Evolutionary conservation across 2,329 filamentous ascomycete species (phyloP), one percentile per base, ranked within the genome.

Genomic region (Pestalotiopsis sp.): DNA sequence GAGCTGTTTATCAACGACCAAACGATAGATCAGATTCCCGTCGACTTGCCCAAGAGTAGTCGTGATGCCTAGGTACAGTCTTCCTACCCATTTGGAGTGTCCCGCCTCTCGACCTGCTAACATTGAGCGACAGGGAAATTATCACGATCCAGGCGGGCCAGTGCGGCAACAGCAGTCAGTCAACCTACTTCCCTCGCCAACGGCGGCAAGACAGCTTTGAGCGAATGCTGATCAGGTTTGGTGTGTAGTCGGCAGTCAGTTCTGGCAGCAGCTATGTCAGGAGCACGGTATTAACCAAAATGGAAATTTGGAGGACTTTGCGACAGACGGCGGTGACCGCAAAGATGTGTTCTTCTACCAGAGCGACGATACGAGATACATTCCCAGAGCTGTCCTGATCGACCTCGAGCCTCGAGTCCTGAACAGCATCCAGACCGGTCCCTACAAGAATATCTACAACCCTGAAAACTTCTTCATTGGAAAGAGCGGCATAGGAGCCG

Each of bases 261-360:
- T 99, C 84, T 99, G 96, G 96, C 95, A 98, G 81, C 96, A 98
- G 83, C 89, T 98, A 70, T 99, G 96, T 81, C 92, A 95, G 80
- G 96, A 99, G 83, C 96, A 99, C 79, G 96, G 97, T 71, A 99
- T 99, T 84, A 97, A 92, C 77, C 94, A 96, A 79, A 94, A 98
- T 82, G 96, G 96, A 69, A 98, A 98, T 80, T 88, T 99, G 69
- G 95, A 98, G 79, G 95, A 98, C 81, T 98, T 98, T 84, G 96
- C 96, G 78, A 98, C 94, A 64, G 96, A 98, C 81, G 96, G 96
- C 78, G 95, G 95, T 73, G 96, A 99, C 83, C 92, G 96, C 75
- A 99, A 99, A 81, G 96, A 99, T 82, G 96, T 99, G 70, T 98
- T 98, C 84, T 98, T 97, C 88, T 99, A 98, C 84, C 95, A 97